These are phyloP conservation scores for Metarhizium album DNA, from an alignment of 2,329 filamentous ascomycete genomes.

Conservation along the genomic window DNA sequence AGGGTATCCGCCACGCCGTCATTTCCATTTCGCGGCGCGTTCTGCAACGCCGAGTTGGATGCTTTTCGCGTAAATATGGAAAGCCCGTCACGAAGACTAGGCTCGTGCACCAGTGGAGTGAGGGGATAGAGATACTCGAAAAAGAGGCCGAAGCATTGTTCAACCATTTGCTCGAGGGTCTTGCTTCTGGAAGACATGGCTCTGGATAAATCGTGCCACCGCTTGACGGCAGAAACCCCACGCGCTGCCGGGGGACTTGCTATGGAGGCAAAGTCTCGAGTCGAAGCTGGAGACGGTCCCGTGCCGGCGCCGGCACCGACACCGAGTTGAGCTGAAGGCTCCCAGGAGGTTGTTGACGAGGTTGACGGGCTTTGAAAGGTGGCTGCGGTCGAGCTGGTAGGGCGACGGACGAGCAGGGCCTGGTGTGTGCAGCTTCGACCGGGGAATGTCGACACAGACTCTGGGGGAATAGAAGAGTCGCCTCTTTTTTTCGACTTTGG, in stretches of 20 bases:
- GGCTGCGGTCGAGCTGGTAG: background rate
- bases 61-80: slow-evolving; percentile 18
- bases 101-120: slow-evolving; percentile 30
- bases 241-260: slow-evolving; percentile 5
- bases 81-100: slow-evolving; percentile 26
- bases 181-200: slow-evolving; percentile 15
- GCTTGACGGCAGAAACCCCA: slow-evolving; percentile 14
- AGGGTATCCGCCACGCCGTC: background rate
- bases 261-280: slow-evolving; percentile 9
- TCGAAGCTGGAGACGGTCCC: slow-evolving; percentile 14
- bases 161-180: slow-evolving; percentile 17
- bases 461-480: slow-evolving; percentile 9
- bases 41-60: slow-evolving; percentile 4
- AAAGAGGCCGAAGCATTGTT: slow-evolving; percentile 27
- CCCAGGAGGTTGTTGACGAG: slow-evolving; percentile 13
- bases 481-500: slow-evolving; percentile 22
- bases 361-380: slow-evolving; percentile 11
- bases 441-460: slow-evolving; percentile 6
- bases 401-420: background rate
- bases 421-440: slow-evolving; percentile 4
- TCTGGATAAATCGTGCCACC: slow-evolving; percentile 18
- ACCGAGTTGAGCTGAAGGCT: slow-evolving; percentile 7
- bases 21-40: background rate
- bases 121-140: slow-evolving; percentile 33
- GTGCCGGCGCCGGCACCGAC: slow-evolving; percentile 13